phyloP scores from a whole-genome alignment of 139 green algal genomes.

The Chlorella sp. region DNA sequence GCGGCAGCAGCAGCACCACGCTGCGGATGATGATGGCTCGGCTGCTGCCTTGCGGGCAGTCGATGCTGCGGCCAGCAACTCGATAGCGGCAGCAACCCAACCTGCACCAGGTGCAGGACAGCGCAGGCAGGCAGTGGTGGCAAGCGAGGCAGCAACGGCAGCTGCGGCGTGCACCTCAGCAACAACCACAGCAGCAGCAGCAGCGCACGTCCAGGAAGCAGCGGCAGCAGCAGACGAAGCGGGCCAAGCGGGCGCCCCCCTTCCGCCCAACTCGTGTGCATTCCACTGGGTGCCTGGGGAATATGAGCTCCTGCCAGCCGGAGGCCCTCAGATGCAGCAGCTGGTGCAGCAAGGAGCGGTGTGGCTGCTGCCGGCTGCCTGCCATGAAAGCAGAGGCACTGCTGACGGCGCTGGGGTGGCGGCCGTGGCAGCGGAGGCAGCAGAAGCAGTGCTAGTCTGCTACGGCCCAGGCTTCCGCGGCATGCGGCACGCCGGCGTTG shows the following conservation, averaged over 20 bases:
- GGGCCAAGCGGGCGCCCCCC: neutral
- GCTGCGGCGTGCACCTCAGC: neutral
- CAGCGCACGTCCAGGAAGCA: neutral
- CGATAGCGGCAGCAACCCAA: neutral
- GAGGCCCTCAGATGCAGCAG: neutral
- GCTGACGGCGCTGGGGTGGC: neutral
- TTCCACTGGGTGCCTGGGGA: conserved; percentile 20
- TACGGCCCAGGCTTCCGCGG: neutral
- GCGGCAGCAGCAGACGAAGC: neutral
- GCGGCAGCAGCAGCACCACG: no score
- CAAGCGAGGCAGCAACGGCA: neutral
- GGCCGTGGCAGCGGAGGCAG: neutral
- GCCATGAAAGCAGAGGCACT: neutral
- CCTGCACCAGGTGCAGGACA: neutral
- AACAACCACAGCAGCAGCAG: neutral
- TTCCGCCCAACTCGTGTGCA: neutral
- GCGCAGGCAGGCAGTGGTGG: no score
- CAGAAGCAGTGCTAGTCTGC: conserved; percentile 5
- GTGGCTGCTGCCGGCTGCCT: neutral
- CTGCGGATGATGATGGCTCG: no score
- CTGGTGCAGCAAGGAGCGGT: neutral
- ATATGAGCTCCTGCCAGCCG: conserved; percentile 11
- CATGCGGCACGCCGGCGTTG: conserved; percentile 14
- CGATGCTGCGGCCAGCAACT: no score
- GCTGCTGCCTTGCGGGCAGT: neutral